Conservation (phyloP, 176 grass and related monocot species). For the Secale cereale region DNA sequence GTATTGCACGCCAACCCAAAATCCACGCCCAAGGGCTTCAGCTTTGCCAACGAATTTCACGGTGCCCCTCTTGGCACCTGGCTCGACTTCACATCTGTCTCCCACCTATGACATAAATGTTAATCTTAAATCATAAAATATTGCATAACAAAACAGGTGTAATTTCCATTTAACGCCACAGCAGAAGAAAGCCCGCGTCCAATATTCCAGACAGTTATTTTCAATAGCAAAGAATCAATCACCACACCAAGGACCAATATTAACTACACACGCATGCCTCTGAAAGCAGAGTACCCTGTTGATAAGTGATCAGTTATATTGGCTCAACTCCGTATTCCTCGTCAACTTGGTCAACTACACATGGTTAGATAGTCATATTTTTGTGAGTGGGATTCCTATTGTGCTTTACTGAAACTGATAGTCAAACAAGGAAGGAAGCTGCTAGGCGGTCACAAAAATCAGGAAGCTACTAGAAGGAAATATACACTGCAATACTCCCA, state of each 20-base stretch:
- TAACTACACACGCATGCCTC: background rate
- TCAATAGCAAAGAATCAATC: background rate
- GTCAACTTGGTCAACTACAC: background rate
- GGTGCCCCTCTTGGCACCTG: constrained; percentile 80
- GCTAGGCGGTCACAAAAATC: background rate
- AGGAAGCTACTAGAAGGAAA: background rate
- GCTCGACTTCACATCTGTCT: constrained; percentile 94
- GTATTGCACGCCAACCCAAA: constrained; percentile 91
- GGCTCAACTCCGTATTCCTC: background rate
- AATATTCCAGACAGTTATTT: background rate
- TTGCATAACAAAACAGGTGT: background rate
- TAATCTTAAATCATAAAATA: background rate
- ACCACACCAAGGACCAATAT: background rate
- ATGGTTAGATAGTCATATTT: background rate
- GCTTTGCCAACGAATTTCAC: constrained; percentile 83
- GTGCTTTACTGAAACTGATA: background rate
- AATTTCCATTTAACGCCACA: background rate
- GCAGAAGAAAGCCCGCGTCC: background rate
- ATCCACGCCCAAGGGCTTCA: constrained; percentile 75
- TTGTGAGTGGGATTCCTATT: background rate
- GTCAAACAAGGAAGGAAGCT: background rate
- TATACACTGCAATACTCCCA: background rate
- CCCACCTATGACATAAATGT: constrained; percentile 49
- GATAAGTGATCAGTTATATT: background rate
- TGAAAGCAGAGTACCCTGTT: background rate